Evolutionary conservation across 2,329 filamentous ascomycete species (phyloP).

Genomic region (Cytospora piceae): DNA sequence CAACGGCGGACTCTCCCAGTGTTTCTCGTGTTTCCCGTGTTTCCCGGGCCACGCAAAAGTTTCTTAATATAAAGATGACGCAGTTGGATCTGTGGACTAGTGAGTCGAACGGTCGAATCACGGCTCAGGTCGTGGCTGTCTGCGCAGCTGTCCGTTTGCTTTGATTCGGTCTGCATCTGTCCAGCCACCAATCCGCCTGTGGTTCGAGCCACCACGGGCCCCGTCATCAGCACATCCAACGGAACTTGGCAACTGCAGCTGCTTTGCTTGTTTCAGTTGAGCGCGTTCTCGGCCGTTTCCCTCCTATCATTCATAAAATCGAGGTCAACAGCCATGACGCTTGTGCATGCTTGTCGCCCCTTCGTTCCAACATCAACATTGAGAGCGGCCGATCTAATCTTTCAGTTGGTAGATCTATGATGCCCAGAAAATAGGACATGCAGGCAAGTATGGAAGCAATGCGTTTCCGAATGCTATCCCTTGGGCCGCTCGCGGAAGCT

Average conservation of each 20-base stretch:
- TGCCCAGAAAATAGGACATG: not conserved
- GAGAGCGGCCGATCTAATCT: slow-evolving; percentile 7
- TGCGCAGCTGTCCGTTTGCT: slow-evolving; percentile 47
- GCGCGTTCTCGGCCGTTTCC: slow-evolving; percentile 25
- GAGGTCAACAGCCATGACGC: slow-evolving; percentile 13
- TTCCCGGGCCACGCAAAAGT: slow-evolving; percentile 33
- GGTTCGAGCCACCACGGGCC: slow-evolving; percentile 24
- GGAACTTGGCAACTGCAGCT: slow-evolving; percentile 26
- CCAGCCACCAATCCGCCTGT: slow-evolving; percentile 35
- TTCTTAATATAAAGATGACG: slow-evolving; percentile 38
- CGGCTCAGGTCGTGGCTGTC: slow-evolving; percentile 36
- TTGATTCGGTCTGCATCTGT: slow-evolving; percentile 38
- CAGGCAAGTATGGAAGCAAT: not conserved
- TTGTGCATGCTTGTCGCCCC: slow-evolving; percentile 11
- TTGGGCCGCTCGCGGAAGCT: not conserved
- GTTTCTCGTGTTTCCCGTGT: slow-evolving; percentile 35
- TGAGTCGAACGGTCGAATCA: slow-evolving; percentile 33
- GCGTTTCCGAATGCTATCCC: not conserved
- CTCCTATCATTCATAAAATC: slow-evolving; percentile 14
- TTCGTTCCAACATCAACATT: slow-evolving; percentile 3
- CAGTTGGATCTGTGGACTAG: slow-evolving; percentile 35
- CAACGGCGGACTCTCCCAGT: slow-evolving; percentile 16
- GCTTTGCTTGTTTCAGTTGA: slow-evolving; percentile 27
- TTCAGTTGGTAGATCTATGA: not conserved
- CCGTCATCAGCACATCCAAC: slow-evolving; percentile 24